Base-by-base conservation (phyloP, 1,284 basidiomycete species). In the Neolentinus lepideus region DNA sequence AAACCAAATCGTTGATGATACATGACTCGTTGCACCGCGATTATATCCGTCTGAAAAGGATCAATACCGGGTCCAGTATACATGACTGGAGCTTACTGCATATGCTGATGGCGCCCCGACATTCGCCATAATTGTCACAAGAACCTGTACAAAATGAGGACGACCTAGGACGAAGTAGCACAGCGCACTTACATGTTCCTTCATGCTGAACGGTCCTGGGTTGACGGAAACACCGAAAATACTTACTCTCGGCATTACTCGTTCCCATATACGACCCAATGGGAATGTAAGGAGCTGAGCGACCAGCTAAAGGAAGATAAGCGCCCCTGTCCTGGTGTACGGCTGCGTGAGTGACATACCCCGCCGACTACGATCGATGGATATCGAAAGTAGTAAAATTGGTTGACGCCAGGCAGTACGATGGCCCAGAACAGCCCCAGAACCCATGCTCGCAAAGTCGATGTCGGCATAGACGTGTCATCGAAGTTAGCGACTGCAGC, bases 101-200 rank as follows among this genome's bases (percentile, higher is more conserved):
- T 86, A 87, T 1, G 85, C 83, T 52, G 75, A 75, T 27, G 73
- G 72, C 14, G 75, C 73, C 35, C 78, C 79, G 24, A 84, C 82
- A 58, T 78, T 84, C 16, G 86, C 84, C 86, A 92, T 92, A 64
- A 92, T 74, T 2, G 87, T 82, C 12, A 29, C 47, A 12, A 50
- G 24, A 22, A 50, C 47, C 47, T 50, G 38, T 3, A 21, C n/a
- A 25, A 46, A 4, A 26, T 25, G 46, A 22, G 35, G 19, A 9
- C 9, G 33, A 16, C 10, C 14, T 43, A n/a, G 21, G 54, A n/a
- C 47, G 25, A 14, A 19, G 14, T 9, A 25, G 19, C 22, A 9
- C 1, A 33, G 6, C 24, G 16, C 19, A 63, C 70, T 63, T 56
- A 71, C 71, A 60, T 73, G 71, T 58, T 75, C 72, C 58, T 74